Evolutionary conservation across 306 rosid species (phyloP), one percentile per base, ranked within the genome.

Genomic region (Castanea mollissima): DNA sequence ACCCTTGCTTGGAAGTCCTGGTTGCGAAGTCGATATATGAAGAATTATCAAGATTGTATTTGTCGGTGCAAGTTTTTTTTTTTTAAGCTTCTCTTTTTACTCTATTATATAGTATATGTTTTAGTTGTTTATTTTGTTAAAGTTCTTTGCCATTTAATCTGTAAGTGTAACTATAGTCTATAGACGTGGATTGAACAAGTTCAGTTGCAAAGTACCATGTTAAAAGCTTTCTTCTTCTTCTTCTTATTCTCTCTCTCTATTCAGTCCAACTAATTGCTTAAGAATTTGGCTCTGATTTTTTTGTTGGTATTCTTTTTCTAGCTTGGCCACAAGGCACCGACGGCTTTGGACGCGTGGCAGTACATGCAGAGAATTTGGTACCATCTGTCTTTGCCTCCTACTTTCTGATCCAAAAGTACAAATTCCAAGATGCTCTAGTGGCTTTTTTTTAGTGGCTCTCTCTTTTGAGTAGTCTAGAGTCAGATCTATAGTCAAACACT

Each of bases 21-120:
- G 74, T 8, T 94, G 99, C 74, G 68, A 84, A 18, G 99, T 92
- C 2, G 88, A 94, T 75, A 67, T 88, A 35, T 92, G 86, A 90
- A 62, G 60, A 59, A 41, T 41, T 41, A 41, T 32, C n/a, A 32
- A 69, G 4, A 25, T 63, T 41, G 13, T 72, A 65, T 59, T 35
- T 49, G 44, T 5, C 21, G 19, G n/a, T 75, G 64, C 67, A 11
- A 57, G 51, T 65, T 49, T 19, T 13, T 14, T 19, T 13, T 14
- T 69, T 59, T 19, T 41, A 41, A 41, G 46, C 46, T 41, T 8
- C 14, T n/a, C 20, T 6, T 2, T 3, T 15, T 8, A 34, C 29
- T 31, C 13, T 62, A 58, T 58, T 14, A 62, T 62, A 27, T 62
- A 5, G 19, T 27, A 13, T 14, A 31, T 63, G 69, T 32, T 65